Evolutionary conservation across 2,329 filamentous ascomycete species (phyloP), one percentile per base, ranked within the genome.

Genomic region (Penicillium sp.): DNA sequence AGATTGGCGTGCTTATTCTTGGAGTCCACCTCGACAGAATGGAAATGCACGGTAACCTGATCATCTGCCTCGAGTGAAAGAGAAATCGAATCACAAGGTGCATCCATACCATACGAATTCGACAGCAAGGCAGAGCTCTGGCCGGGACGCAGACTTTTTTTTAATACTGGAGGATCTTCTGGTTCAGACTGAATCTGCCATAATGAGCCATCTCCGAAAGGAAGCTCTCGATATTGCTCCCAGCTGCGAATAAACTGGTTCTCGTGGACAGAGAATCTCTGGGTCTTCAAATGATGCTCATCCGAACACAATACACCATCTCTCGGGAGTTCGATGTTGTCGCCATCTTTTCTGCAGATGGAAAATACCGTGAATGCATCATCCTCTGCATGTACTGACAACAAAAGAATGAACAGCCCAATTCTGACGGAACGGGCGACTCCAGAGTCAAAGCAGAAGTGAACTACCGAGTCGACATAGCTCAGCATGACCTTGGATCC

Each of bases 401-500:
- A 42, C 2, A 59, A 49, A 31, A 58, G 48, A 31, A 63, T 46
- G 2, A 47, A 17, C 12, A 26, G 25, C n/a, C 42, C 44, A 5
- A 59, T 41, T 12, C 41, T 11, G 38, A 67, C 25, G 3, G 50
- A 60, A 28, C 58, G 67, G 48, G 62, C 50, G 8, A 53, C 31
- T 10, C 50, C 50, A 5, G 63, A 53, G 11, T 61, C 30, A 38
- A 67, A 56, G 16, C 63, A 50, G 58, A 67, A 69, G 35, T 69
- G 60, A 12, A 70, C 53, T 28, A 68, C 31, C 26, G 43, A 61
- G 17, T 60, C 53, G 11, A 12, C 44, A 30, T 63, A 63, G 11
- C 55, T 40, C 9, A 72, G 19, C 12, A 61, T 62, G 12, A 73
- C 54, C 11, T 62, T 63, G 22, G 53, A 50, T 30, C 62, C 64